Percentiles rank a stretch among this genome's conserved stretches.
phyloP scores from a whole-genome alignment of 2,329 filamentous ascomycete genomes.

The Pseudovirgaria hyperparasitica region DNA sequence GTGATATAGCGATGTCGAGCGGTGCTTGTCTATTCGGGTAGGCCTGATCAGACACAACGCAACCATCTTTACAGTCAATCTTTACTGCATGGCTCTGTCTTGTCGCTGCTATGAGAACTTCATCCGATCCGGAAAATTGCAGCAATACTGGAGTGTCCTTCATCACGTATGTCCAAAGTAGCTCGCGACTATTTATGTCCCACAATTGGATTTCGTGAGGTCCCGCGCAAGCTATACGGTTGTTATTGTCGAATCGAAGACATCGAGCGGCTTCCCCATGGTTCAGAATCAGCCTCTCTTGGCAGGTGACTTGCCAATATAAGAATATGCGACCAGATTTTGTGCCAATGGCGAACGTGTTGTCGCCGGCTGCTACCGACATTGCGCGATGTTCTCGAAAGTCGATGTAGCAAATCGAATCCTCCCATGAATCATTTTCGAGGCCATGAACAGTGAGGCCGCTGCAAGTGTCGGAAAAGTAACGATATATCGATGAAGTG shows the following conservation, averaged over 20 bases:
- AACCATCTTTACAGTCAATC: no score
- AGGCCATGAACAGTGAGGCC: constrained; percentile 1
- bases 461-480: constrained; percentile 1
- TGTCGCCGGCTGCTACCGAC: background rate
- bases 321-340: constrained; percentile 1
- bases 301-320: background rate
- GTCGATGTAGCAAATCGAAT: constrained; percentile 1
- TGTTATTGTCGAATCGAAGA: background rate
- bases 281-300: background rate
- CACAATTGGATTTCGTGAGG: background rate
- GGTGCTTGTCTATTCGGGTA: no score
- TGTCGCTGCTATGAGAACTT: background rate
- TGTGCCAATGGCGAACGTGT: background rate
- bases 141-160: background rate
- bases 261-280: background rate
- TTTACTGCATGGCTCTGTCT: no score
- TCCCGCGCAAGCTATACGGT: background rate
- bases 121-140: background rate
- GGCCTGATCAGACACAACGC: no score
- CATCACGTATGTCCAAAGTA: background rate
- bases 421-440: constrained; percentile 1
- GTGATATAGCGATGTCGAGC: no score
- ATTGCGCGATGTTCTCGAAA: background rate
- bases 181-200: background rate
- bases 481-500: constrained; percentile 1